Evolutionary conservation across 108 stramenopile genomes (phyloP), one percentile per base, ranked within the genome.

Genomic region (Nitzschia inconspicua): DNA sequence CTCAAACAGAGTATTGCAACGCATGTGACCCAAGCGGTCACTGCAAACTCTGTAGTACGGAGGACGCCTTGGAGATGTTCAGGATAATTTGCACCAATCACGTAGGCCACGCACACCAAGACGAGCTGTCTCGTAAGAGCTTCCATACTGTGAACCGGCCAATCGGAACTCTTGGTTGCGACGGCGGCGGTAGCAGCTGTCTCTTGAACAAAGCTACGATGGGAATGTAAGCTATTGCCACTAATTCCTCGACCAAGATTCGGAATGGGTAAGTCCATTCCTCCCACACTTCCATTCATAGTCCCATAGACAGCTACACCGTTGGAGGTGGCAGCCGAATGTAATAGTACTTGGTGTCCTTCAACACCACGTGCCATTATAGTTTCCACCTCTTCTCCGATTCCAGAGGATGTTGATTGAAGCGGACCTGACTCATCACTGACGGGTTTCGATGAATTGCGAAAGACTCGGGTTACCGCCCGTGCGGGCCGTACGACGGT

Each of bases 1-100:
- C 57, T 53, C 49, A 73, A 34, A 10, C 37, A 31, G 0, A 81
- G 28, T 37, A 85, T 81, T 20, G 76, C 46, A 10, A 83, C 9
- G 43, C 84, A 83, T 29, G 87, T 88, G n/a, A 70, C 63, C 83
- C 83, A 88, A 7, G 84, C 87, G 29, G 78, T 79, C 9, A 60
- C 30, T 1, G 61, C 50, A 24, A 75, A 65, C 39, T 75, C 81
- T 24, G 78, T 26, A 13, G 63, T 8, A 9, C 68, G 61, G 8
- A 32, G 44, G 3, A 67, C 66, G 18, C 55, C 37, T 3, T 29
- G 35, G 16, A 36, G 30, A 43, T 46, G 64, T 32, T 59, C 59
- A 2, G 77, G 63, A 30, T 32, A 57, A 8, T 48, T 56, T 25
- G 62, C 34, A 5, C 77, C 77, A 39, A 78, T 4, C 3, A 54